phyloP scores from a whole-genome alignment of 2,329 filamentous ascomycete species.

The Paecilomyces sp. region DNA sequence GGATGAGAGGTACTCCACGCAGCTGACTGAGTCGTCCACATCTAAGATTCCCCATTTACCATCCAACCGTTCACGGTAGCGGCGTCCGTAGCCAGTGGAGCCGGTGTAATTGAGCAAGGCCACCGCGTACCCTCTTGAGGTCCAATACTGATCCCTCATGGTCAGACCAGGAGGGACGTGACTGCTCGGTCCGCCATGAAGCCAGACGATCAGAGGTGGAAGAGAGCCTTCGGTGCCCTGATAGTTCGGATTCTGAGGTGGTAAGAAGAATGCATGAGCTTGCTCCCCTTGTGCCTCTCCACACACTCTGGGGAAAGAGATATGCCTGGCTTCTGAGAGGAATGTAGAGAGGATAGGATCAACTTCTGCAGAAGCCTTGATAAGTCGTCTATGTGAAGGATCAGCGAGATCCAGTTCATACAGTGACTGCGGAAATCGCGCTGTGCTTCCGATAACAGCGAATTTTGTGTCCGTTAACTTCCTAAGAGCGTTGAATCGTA shows the following conservation, averaged over 20 bases:
- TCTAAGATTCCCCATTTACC: constrained; percentile 47
- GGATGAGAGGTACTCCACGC: constrained; percentile 35
- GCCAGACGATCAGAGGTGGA: constrained; percentile 45
- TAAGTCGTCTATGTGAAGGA: neutral
- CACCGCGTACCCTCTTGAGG: constrained; percentile 48
- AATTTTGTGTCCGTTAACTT: constrained; percentile 29
- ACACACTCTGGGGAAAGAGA: constrained; percentile 27
- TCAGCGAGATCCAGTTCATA: constrained; percentile 1
- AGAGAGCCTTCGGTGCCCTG: constrained; percentile 27
- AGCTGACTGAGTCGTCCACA: constrained; percentile 44
- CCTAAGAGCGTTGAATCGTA: constrained; percentile 28
- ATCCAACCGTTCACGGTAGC: constrained; percentile 45
- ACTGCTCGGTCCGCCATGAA: constrained; percentile 48
- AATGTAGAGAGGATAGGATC: constrained; percentile 8
- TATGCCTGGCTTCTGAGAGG: constrained; percentile 33
- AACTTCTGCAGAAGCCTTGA: constrained; percentile 1
- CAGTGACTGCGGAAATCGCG: neutral
- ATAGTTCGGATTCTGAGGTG: constrained; percentile 43
- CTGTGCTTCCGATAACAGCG: constrained; percentile 27
- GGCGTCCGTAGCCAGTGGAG: constrained; percentile 45
- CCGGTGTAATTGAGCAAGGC: constrained; percentile 48
- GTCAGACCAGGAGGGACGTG: constrained; percentile 38
- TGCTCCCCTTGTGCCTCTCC: constrained; percentile 15
- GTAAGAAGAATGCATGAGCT: constrained; percentile 44
- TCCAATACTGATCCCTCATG: constrained; percentile 46